A percentile compares a stretch with the other conserved stretches of the same genome.
phyloP scores from a whole-genome alignment of 371 early-diverging fungal genomes.

The Conidiobolus incongruus region DNA sequence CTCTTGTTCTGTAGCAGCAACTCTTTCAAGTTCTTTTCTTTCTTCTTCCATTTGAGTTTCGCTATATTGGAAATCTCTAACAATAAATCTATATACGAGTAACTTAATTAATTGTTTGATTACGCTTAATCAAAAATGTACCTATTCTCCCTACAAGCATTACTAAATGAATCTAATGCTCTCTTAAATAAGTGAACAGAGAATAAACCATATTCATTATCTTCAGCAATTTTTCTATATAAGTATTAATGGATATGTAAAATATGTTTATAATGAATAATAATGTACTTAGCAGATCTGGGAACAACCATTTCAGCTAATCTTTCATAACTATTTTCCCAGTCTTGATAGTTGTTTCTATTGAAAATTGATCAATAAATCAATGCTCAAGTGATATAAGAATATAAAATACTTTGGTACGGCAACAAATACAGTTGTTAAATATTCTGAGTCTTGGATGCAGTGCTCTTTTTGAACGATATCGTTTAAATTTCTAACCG shows the following conservation, averaged over 20 bases:
- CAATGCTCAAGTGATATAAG: not conserved
- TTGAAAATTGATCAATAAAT: not conserved
- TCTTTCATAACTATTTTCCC: constrained; percentile 66
- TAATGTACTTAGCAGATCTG: constrained; percentile 54
- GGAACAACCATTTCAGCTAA: constrained; percentile 88
- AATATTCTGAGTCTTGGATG: constrained; percentile 76
- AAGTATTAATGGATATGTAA: not conserved
- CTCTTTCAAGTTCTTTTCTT: constrained; percentile 43
- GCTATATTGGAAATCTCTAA: constrained; percentile 84
- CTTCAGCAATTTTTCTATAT: constrained; percentile 58
- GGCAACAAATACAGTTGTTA: constrained; percentile 81
- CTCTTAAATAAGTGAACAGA: constrained; percentile 79
- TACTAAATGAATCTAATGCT: constrained; percentile 65
- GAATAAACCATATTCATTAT: constrained; percentile 80
- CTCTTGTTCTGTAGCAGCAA: constrained; percentile 52
- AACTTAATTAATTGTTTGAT: not conserved
- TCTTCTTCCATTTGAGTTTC: constrained; percentile 49
- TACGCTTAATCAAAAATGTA: constrained; percentile 8
- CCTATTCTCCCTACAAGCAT: constrained; percentile 71
- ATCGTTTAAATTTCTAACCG: constrained; percentile 61
- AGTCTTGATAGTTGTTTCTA: constrained; percentile 48
- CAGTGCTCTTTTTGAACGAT: constrained; percentile 80
- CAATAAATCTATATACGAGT: constrained; percentile 34
- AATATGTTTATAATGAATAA: not conserved
- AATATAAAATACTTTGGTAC: constrained; percentile 53